A percentile compares a stretch with the other conserved stretches of the same genome.
phyloP scores from a whole-genome alignment of 352 stramenopile genomes.

The Phytophthora pseudosyringae region DNA sequence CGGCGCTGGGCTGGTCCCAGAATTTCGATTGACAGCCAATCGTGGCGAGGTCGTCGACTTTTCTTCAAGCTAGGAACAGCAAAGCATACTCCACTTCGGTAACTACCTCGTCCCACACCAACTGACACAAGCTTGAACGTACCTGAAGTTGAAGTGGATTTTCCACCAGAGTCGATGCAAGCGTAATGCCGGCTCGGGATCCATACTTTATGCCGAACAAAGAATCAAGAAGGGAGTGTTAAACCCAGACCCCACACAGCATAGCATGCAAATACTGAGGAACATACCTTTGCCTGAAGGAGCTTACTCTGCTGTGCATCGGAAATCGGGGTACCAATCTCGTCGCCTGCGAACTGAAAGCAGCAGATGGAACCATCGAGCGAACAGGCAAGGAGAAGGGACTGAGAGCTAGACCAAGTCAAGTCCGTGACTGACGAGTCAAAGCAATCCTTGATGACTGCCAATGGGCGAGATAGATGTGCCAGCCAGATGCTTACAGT shows the following conservation, averaged over 20 bases:
- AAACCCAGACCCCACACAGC: neutral
- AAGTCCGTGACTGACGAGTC: slow-evolving; percentile 85
- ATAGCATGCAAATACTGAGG: neutral
- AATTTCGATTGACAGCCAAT: slow-evolving; percentile 12
- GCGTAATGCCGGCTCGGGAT: slow-evolving; percentile 77
- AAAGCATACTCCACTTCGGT: slow-evolving; percentile 2
- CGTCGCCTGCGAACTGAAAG: slow-evolving; percentile 72
- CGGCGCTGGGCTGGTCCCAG: slow-evolving; percentile 5
- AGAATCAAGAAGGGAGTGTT: neutral
- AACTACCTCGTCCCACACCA: slow-evolving; percentile 13
- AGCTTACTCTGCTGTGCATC: slow-evolving; percentile 81
- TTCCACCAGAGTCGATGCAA: slow-evolving; percentile 80
- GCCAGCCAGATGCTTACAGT: slow-evolving; percentile 89
- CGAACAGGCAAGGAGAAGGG: slow-evolving; percentile 73
- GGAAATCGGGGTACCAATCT: slow-evolving; percentile 77
- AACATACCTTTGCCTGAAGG: slow-evolving; percentile 72
- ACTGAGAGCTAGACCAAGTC: slow-evolving; percentile 65
- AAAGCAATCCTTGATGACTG: slow-evolving; percentile 87
- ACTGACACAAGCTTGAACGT: slow-evolving; percentile 1
- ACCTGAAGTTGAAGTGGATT: slow-evolving; percentile 85
- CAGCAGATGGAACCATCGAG: slow-evolving; percentile 87
- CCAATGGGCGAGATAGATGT: slow-evolving; percentile 74
- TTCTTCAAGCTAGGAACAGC: slow-evolving; percentile 66
- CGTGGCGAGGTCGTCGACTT: slow-evolving; percentile 42
- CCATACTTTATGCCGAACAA: slow-evolving; percentile 63